Evolutionary conservation across 345 rosid genomes (phyloP).

Genomic region (Arabis hirsuta): DNA sequence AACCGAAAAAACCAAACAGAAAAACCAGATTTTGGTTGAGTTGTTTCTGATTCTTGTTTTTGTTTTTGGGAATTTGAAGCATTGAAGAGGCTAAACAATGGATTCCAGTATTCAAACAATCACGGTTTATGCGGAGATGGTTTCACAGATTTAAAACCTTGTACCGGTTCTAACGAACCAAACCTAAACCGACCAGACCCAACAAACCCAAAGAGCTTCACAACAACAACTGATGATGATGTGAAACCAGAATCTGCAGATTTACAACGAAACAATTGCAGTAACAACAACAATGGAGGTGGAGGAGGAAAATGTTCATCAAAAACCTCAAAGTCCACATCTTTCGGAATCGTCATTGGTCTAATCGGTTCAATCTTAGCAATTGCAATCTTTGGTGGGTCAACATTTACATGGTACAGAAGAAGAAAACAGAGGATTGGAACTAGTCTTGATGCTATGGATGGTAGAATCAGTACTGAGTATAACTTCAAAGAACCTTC

Average conservation of each 20-base stretch:
- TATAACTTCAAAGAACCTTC: constrained; percentile 62
- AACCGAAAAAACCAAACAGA: background rate
- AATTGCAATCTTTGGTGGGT: constrained; percentile 50
- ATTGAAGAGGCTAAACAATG: constrained; percentile 66
- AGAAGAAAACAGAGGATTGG: constrained; percentile 74
- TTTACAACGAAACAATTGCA: constrained; percentile 53
- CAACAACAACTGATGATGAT: constrained; percentile 30
- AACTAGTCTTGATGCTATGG: constrained; percentile 59
- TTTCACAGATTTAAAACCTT: constrained; percentile 56
- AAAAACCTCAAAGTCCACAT: constrained; percentile 41
- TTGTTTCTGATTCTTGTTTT: background rate
- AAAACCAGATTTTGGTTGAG: background rate
- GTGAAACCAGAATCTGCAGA: constrained; percentile 73
- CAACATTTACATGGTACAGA: constrained; percentile 62
- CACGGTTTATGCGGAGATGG: constrained; percentile 77
- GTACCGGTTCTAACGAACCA: constrained; percentile 48
- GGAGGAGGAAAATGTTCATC: constrained; percentile 39
- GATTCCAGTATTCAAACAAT: constrained; percentile 80
- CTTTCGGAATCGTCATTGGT: constrained; percentile 56
- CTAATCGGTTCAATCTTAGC: constrained; percentile 50
- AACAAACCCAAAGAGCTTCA: constrained; percentile 52
- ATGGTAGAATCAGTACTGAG: constrained; percentile 69
- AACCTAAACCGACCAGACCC: constrained; percentile 70
- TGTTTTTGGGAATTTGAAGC: constrained; percentile 51
- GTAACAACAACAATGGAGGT: constrained; percentile 39